These are phyloP conservation scores for Elsinoe ampelina DNA, from an alignment of 2,329 filamentous ascomycete species.

Conservation along the genomic window DNA sequence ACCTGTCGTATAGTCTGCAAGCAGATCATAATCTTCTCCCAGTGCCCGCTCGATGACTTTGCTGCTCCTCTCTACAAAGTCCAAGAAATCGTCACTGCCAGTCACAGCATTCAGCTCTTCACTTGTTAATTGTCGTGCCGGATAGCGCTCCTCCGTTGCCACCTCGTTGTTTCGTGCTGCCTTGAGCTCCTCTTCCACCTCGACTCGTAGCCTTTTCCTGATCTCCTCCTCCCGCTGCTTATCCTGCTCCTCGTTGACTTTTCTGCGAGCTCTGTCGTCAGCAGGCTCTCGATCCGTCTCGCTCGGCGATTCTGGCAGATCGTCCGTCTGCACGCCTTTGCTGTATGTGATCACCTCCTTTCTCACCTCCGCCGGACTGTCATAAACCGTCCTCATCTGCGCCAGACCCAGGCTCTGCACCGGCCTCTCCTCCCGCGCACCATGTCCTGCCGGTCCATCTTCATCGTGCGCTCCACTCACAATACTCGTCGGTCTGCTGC, in stretches of 20 bases:
- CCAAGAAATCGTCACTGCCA: conserved; percentile 83
- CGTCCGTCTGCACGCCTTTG: conserved; percentile 87
- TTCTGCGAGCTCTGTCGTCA: conserved; percentile 31
- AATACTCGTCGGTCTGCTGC: background rate
- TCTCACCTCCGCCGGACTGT: conserved; percentile 57
- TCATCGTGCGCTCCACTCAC: conserved; percentile 19
- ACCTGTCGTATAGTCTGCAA: conserved; percentile 85
- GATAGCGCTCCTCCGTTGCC: conserved; percentile 50
- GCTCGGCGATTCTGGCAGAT: conserved; percentile 54
- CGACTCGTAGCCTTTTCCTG: conserved; percentile 69
- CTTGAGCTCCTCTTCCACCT: conserved; percentile 87
- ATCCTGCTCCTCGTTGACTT: conserved; percentile 59
- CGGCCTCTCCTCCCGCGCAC: background rate
- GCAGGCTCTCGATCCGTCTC: conserved; percentile 45
- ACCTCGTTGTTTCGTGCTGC: conserved; percentile 51
- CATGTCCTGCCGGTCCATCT: conserved; percentile 16
- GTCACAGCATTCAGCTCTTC: conserved; percentile 89
- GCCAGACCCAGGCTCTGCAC: conserved; percentile 56
- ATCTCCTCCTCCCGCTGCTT: conserved; percentile 83
- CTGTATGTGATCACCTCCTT: conserved; percentile 88
- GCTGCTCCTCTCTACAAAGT: conserved; percentile 89
- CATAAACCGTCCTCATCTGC: conserved; percentile 67
- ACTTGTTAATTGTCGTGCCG: conserved; percentile 65
- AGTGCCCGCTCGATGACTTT: conserved; percentile 95
- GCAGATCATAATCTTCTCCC: conserved; percentile 91